phyloP scores from a whole-genome alignment of 192 early-diverging fungal species.

The Cladochytrium replicatum region DNA sequence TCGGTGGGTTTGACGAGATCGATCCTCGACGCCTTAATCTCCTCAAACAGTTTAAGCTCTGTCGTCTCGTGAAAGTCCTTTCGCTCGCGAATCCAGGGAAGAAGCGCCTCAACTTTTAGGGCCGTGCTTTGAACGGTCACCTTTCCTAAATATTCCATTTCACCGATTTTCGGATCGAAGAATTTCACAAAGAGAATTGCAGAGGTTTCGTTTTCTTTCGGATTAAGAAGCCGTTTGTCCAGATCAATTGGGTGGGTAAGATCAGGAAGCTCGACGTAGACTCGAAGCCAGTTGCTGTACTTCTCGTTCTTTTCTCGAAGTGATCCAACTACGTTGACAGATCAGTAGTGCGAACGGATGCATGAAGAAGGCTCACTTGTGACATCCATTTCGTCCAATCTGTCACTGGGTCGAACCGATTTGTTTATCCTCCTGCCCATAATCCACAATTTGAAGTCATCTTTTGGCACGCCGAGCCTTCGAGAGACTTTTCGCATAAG shows the following conservation, averaged over 20 bases:
- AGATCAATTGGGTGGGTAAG: too few relatives aligned
- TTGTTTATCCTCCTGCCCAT: slow-evolving; percentile 83
- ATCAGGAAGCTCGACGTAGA: too few relatives aligned
- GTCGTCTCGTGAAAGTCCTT: slow-evolving; percentile 47
- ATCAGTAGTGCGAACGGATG: slow-evolving; percentile 3
- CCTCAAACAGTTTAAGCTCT: too few relatives aligned
- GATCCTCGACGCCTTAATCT: slow-evolving; percentile 90
- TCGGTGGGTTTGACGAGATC: slow-evolving; percentile 54
- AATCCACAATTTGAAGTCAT: slow-evolving; percentile 70
- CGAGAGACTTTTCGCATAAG: slow-evolving; percentile 36
- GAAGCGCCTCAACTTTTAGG: too few relatives aligned
- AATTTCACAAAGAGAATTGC: too few relatives aligned
- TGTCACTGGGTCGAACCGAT: slow-evolving; percentile 72
- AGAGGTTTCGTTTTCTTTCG: too few relatives aligned
- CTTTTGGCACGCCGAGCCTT: slow-evolving; percentile 29
- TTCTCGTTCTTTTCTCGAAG: slow-evolving; percentile 21
- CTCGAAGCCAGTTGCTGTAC: too few relatives aligned
- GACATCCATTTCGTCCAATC: slow-evolving; percentile 42
- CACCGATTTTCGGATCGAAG: too few relatives aligned
- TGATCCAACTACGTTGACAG: slow-evolving; percentile 15
- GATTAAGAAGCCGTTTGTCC: too few relatives aligned
- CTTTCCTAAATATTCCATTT: too few relatives aligned
- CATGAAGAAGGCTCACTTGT: too few relatives aligned
- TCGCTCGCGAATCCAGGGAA: slow-evolving; percentile 44
- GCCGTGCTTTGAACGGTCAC: too few relatives aligned